These are phyloP conservation scores for Aspergillus ostianus DNA, from an alignment of 495 filamentous ascomycete species.

Conservation along the genomic window DNA sequence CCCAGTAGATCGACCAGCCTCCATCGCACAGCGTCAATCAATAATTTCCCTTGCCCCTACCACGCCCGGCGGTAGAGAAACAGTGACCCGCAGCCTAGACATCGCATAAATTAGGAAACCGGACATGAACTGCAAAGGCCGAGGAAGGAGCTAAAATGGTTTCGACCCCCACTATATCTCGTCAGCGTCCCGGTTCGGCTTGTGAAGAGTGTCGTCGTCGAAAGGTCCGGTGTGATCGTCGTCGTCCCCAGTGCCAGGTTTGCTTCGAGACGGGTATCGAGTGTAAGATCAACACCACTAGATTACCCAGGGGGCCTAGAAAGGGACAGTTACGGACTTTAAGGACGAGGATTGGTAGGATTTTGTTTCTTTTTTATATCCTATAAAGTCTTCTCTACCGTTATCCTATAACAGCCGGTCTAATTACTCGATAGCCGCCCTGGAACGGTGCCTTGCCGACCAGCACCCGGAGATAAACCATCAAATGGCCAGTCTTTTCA, in stretches of 20 bases:
- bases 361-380: not conserved
- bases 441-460: constrained; percentile 25
- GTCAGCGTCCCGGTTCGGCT: constrained; percentile 23
- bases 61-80: not conserved
- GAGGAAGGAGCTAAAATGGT: constrained; percentile 4
- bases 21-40: not conserved
- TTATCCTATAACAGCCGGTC: too few relatives aligned
- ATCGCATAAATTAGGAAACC: not conserved
- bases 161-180: constrained; percentile 14
- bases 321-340: constrained; percentile 53
- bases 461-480: constrained; percentile 21
- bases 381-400: too few relatives aligned
- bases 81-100: not conserved
- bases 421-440: constrained; percentile 14
- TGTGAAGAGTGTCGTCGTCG: constrained; percentile 46
- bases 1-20: not conserved
- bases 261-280: constrained; percentile 47
- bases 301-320: constrained; percentile 49
- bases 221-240: constrained; percentile 50
- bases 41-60: not conserved
- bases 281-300: constrained; percentile 48
- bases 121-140: too few relatives aligned
- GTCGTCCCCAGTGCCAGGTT: constrained; percentile 48
- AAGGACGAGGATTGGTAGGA: constrained; percentile 47
- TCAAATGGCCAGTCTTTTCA: constrained; percentile 16